Conservation (phyloP, 1,284 basidiomycete genomes). For the Serendipita sp. region DNA sequence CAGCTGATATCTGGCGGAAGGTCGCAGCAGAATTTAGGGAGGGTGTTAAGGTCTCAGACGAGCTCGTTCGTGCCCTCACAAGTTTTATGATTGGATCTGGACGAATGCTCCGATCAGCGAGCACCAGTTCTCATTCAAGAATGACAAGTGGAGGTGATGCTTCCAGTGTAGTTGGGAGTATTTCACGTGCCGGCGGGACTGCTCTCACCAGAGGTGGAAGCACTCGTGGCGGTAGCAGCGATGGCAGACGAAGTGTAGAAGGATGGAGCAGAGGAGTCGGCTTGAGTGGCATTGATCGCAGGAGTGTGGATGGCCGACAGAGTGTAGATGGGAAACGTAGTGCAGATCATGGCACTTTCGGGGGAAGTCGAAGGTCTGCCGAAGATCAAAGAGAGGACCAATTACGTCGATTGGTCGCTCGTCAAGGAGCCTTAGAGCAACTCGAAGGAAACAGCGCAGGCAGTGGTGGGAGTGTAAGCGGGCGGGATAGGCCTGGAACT, state of each 20-base stretch:
- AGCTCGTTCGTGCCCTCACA: slow-evolving; percentile 58
- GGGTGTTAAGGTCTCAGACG: slow-evolving; percentile 53
- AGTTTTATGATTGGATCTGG: slow-evolving; percentile 58
- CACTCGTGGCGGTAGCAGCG: slow-evolving; percentile 6
- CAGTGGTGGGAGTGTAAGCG: not conserved
- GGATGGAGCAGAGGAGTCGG: slow-evolving; percentile 8
- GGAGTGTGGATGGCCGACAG: slow-evolving; percentile 38
- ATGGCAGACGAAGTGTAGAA: slow-evolving; percentile 11
- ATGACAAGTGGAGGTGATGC: not conserved
- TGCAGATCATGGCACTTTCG: not conserved
- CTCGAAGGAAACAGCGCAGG: not conserved
- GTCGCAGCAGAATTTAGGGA: slow-evolving; percentile 60
- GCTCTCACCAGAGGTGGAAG: not conserved
- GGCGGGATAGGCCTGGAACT: not conserved
- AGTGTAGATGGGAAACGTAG: slow-evolving; percentile 38
- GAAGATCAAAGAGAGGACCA: not conserved
- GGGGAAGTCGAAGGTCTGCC: not conserved
- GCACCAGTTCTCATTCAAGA: not conserved
- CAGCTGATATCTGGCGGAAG: slow-evolving; percentile 44
- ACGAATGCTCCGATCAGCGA: slow-evolving; percentile 45
- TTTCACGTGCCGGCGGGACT: not conserved
- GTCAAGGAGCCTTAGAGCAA: not conserved
- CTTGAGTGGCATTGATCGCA: slow-evolving; percentile 29
- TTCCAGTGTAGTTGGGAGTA: not conserved
- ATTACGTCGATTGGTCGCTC: not conserved